These are phyloP conservation scores for Fusarium veterinarium DNA, from an alignment of 2,329 filamentous ascomycete species.

Conservation along the genomic window DNA sequence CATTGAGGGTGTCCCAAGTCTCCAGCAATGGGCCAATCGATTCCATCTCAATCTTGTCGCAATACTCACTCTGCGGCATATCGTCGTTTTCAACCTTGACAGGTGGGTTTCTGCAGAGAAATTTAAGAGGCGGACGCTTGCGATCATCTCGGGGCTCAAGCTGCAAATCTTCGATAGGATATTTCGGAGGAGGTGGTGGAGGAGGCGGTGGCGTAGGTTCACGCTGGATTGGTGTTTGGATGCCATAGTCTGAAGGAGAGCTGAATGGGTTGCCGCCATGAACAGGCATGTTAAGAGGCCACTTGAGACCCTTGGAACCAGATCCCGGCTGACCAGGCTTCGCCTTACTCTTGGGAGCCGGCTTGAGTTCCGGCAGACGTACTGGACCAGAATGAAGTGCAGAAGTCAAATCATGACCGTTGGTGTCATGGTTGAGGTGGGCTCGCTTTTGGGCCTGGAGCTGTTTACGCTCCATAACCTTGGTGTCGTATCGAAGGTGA, in stretches of 20 bases:
- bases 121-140: slow-evolving; percentile 80
- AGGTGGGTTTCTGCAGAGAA: slow-evolving; percentile 75
- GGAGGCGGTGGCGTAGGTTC: slow-evolving; percentile 67
- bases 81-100: slow-evolving; percentile 57
- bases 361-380: slow-evolving; percentile 78
- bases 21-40: slow-evolving; percentile 89
- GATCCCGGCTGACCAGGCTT: slow-evolving; percentile 56
- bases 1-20: slow-evolving; percentile 96
- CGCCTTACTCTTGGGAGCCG: slow-evolving; percentile 75
- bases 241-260: slow-evolving; percentile 58
- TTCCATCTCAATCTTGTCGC: slow-evolving; percentile 76
- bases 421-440: slow-evolving; percentile 57
- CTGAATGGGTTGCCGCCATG: slow-evolving; percentile 60
- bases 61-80: slow-evolving; percentile 15
- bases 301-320: slow-evolving; percentile 58
- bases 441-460: slow-evolving; percentile 74
- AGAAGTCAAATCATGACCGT: slow-evolving; percentile 51
- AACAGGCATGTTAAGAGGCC: slow-evolving; percentile 47
- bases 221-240: slow-evolving; percentile 42
- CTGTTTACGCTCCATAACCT: slow-evolving; percentile 80
- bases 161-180: slow-evolving; percentile 94
- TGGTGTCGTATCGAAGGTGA: slow-evolving; percentile 84
- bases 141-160: slow-evolving; percentile 74
- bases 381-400: slow-evolving; percentile 57
- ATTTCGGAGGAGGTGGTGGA: slow-evolving; percentile 83